Base-by-base conservation (phyloP, 75 land plant genomes). In the Gnetum montanum region DNA sequence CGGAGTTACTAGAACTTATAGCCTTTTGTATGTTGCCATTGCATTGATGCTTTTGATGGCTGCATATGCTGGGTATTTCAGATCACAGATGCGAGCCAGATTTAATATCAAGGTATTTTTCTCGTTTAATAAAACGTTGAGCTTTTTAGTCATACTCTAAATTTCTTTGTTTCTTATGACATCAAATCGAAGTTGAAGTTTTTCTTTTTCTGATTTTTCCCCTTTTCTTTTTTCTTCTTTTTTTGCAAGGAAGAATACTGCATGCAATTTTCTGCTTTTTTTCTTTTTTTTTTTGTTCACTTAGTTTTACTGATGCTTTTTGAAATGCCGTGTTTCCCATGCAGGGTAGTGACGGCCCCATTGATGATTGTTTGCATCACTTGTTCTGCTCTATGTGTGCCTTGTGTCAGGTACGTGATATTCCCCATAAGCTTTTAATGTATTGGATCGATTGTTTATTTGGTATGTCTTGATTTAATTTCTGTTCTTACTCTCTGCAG, bases 321-420 rank as follows among this genome's bases (percentile, higher is more conserved):
- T 26, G 23, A 26, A 23, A 19, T 41, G 1, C 0, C 40, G 22
- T 41, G 6, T 8, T 18, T 16, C 48, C 13, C 41, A 28, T 70
- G 31, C 79, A 88, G 89, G 94, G 75, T 25, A 66, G 67, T 31
- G 78, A 82, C 31, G 82, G 83, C 58, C 67, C 70, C 37, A 37
- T 89, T 33, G 90, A 85, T 66, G 95, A 89, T 64, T 76, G 77
- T 44, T 41, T 76, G 34, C 66, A 70, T 57, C 95, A 89, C 72
- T 71, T 81, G 20, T 28, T 78, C 33, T 89, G 95, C 63, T 80
- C 90, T 0, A 81, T 83, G 57, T 85, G 95, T 54, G 60, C 90
- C 18, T 67, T 89, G 53, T 79, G 78, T 56, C 95, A 89, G 90
- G 95, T 85, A 24, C 36, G 18, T 37, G 25, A 26, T n/a, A n/a